These are phyloP conservation scores for Termitomyces sp. DNA, from an alignment of 768 basidiomycete genomes.

Conservation along the genomic window DNA sequence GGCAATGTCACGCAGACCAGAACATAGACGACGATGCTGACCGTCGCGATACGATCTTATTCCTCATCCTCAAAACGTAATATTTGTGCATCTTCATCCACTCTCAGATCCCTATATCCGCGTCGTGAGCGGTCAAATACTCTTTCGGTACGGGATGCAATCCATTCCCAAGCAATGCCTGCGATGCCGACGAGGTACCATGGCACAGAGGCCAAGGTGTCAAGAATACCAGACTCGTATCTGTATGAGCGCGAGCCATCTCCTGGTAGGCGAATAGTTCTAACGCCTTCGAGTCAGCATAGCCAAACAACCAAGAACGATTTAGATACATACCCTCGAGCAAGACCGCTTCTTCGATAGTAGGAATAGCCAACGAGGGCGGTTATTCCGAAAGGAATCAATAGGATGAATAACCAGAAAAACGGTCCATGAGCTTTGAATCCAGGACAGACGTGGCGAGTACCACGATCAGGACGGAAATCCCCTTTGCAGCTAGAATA, in stretches of 20 bases:
- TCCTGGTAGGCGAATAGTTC: conserved; percentile 78
- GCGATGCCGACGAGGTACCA: conserved; percentile 84
- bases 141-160: conserved; percentile 46
- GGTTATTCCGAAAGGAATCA: conserved; percentile 78
- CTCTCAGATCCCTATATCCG: conserved; percentile 75
- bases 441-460: conserved; percentile 77
- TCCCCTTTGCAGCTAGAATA: conserved; percentile 88
- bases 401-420: conserved; percentile 82
- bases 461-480: conserved; percentile 72
- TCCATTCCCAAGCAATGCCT: conserved; percentile 71
- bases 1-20: not conserved
- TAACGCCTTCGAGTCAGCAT: conserved; percentile 26
- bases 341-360: conserved; percentile 68
- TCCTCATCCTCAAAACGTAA: conserved; percentile 83
- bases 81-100: conserved; percentile 89
- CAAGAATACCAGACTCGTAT: conserved; percentile 46
- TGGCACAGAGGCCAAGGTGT: conserved; percentile 83
- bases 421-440: conserved; percentile 66
- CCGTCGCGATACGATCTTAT: conserved; percentile 15
- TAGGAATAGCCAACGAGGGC: conserved; percentile 80
- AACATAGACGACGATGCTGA: not conserved
- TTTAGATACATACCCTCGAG: conserved; percentile 57
- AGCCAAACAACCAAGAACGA: conserved; percentile 1
- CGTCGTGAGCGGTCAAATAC: conserved; percentile 46
- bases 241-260: conserved; percentile 34